Evolutionary conservation across 2,329 filamentous ascomycete species (phyloP).

Genomic region (Epichloe brachyelytri): DNA sequence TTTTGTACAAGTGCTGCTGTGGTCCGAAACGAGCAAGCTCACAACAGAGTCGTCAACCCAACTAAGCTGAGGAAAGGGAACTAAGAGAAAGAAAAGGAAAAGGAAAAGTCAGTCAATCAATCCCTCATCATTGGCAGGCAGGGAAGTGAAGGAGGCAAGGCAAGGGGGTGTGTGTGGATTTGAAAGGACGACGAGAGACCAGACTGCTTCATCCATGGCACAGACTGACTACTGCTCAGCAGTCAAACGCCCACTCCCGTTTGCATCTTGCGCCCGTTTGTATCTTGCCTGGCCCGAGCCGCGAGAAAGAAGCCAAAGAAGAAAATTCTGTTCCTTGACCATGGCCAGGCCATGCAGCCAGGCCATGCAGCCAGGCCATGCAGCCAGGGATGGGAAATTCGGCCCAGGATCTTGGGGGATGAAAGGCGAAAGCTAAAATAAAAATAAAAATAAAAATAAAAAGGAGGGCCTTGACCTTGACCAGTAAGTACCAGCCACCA

Average conservation of each 20-base stretch:
- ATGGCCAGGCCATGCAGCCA: not conserved
- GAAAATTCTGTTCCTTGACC: constrained; percentile 1
- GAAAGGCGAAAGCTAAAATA: not conserved
- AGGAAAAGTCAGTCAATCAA: constrained; percentile 5
- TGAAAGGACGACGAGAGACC: not conserved
- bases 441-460: not conserved
- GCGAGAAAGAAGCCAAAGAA: constrained; percentile 4
- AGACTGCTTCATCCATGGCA: not conserved
- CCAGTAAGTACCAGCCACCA: constrained; percentile 1
- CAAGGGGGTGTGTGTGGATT: not conserved
- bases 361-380: constrained; percentile 1
- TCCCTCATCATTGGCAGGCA: constrained; percentile 1
- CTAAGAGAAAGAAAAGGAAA: not conserved
- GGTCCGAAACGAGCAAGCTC: not conserved
- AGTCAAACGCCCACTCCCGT: not conserved
- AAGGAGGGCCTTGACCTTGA: not conserved
- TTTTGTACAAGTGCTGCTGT: constrained; percentile 9
- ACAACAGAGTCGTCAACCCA: not conserved
- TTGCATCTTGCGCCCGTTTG: not conserved
- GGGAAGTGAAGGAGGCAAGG: constrained; percentile 1
- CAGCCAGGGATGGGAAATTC: constrained; percentile 5
- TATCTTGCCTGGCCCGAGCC: constrained; percentile 1
- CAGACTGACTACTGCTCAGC: not conserved
- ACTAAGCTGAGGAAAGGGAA: not conserved
- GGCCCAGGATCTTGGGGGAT: constrained; percentile 5